These are phyloP conservation scores for Hemisphaericaspora xylanilytica DNA, from an alignment of 1,139 yeast species.

Conservation along the genomic window DNA sequence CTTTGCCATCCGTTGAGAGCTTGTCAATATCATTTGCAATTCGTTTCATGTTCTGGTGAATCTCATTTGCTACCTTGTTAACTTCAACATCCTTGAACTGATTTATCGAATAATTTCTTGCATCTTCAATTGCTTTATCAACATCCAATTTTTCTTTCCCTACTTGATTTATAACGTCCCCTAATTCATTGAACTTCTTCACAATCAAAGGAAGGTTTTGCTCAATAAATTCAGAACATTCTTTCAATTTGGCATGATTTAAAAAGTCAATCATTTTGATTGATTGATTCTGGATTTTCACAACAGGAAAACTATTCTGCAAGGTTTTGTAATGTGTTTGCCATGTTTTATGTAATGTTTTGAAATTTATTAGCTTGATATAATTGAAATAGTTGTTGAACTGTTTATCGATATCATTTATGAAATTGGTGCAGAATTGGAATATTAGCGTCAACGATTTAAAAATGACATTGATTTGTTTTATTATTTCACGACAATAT, in stretches of 20 bases:
- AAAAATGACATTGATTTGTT: slow-evolving; percentile 42
- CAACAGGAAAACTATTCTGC: slow-evolving; percentile 29
- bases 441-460: slow-evolving; percentile 54
- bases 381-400: slow-evolving; percentile 50
- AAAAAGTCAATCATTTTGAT: slow-evolving; percentile 26
- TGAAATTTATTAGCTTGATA: slow-evolving; percentile 43
- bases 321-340: slow-evolving; percentile 37
- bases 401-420: slow-evolving; percentile 49
- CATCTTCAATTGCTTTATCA: slow-evolving; percentile 32
- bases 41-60: slow-evolving; percentile 6
- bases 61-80: slow-evolving; percentile 6
- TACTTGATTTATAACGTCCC: slow-evolving; percentile 24
- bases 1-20: slow-evolving; percentile 10
- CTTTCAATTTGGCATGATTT: slow-evolving; percentile 22
- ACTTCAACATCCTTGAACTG: slow-evolving; percentile 24
- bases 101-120: slow-evolving; percentile 35
- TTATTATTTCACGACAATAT: slow-evolving; percentile 19
- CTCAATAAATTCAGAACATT: slow-evolving; percentile 23
- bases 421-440: slow-evolving; percentile 56
- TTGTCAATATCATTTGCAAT: slow-evolving; percentile 19
- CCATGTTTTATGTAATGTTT: slow-evolving; percentile 54
- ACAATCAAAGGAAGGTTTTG: slow-evolving; percentile 31
- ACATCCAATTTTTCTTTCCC: slow-evolving; percentile 27
- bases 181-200: slow-evolving; percentile 41
- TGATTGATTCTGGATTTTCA: slow-evolving; percentile 15